Conservation (phyloP, 164 flowering plant genomes). For the Tinospora cordifolia region DNA sequence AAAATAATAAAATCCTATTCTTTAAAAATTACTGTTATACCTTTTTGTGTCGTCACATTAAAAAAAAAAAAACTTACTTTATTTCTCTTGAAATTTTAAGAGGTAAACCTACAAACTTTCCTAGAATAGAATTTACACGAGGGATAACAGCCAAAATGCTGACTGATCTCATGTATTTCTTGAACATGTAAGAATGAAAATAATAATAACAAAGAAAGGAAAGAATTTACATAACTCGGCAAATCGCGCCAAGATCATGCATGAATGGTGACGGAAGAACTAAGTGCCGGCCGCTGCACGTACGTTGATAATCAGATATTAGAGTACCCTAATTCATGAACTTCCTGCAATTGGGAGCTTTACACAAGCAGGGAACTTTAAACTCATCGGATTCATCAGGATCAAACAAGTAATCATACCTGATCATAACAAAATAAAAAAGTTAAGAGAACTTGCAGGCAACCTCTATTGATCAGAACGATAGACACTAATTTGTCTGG, state of each 20-base stretch:
- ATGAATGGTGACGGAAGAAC: background rate
- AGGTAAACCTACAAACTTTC: background rate
- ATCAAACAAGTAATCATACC: conserved; percentile 91
- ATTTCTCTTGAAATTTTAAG: background rate
- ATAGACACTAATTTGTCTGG: background rate
- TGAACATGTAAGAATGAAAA: background rate
- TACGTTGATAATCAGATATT: background rate
- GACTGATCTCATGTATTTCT: background rate
- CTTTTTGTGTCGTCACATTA: no score
- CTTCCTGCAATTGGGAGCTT: conserved; percentile 69
- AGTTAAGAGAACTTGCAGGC: background rate
- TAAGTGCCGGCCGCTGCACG: background rate
- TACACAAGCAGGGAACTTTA: conserved; percentile 86
- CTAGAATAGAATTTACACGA: background rate
- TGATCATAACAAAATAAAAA: conserved; percentile 19
- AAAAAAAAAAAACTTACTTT: background rate
- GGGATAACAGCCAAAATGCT: background rate
- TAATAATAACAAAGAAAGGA: background rate
- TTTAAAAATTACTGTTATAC: no score
- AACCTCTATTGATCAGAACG: background rate
- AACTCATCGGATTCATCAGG: conserved; percentile 64
- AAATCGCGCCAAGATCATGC: background rate
- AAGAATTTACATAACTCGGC: conserved; percentile 1
- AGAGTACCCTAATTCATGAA: conserved; percentile 66
- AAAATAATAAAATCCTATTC: no score